phyloP scores from a whole-genome alignment of 495 filamentous ascomycete species.

The Penicillium salamii region DNA sequence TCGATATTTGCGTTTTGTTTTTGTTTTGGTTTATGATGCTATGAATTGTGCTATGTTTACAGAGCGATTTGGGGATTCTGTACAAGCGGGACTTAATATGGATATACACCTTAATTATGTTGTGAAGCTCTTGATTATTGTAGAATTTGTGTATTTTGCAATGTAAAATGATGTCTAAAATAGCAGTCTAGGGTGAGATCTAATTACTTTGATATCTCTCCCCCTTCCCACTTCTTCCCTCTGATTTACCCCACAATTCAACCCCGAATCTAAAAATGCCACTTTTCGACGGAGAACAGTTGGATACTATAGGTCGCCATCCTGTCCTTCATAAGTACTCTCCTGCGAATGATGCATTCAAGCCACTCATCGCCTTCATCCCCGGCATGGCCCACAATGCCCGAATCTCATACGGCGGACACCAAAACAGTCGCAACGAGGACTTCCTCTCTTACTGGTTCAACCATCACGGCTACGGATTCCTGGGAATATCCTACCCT shows the following conservation, averaged over 20 bases:
- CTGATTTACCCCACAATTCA: neutral
- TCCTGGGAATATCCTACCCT: constrained; percentile 16
- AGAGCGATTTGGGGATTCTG: neutral
- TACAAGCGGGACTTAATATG: constrained; percentile 12
- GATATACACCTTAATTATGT: neutral
- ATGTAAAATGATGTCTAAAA: too few species aligned
- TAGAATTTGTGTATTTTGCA: too few species aligned
- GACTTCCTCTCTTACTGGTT: constrained; percentile 16
- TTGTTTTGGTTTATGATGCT: constrained; percentile 1
- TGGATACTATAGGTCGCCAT: neutral
- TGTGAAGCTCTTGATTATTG: too few species aligned
- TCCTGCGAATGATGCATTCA: neutral
- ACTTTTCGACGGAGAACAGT: neutral
- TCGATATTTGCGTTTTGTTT: neutral
- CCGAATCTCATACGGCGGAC: constrained; percentile 11
- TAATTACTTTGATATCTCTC: too few species aligned
- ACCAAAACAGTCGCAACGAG: constrained; percentile 1
- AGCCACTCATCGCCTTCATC: constrained; percentile 10
- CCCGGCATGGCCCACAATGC: constrained; percentile 12
- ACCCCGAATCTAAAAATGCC: too few species aligned
- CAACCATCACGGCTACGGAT: constrained; percentile 6
- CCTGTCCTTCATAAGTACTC: constrained; percentile 9
- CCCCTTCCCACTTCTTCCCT: too few species aligned
- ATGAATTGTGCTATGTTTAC: constrained; percentile 5
- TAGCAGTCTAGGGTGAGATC: too few species aligned